These are phyloP conservation scores for Yamadazyma insecticola DNA, from an alignment of 805 yeast genomes.

Conservation along the genomic window DNA sequence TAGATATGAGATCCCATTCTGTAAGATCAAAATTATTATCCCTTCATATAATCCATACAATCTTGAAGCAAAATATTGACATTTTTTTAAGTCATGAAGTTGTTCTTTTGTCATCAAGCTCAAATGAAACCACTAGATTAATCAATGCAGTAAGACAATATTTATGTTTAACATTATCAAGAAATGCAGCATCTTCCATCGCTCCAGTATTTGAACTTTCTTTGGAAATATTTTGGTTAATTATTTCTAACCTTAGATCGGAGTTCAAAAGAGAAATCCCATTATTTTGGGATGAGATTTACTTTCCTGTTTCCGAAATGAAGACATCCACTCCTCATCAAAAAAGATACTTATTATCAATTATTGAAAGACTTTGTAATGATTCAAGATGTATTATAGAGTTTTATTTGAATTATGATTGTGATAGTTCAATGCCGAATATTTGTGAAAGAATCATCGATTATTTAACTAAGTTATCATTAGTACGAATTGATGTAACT, in stretches of 20 bases:
- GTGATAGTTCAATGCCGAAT: conserved; percentile 78
- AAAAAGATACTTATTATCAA: conserved; percentile 75
- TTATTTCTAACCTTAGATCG: conserved; percentile 75
- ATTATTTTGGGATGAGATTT: conserved; percentile 87
- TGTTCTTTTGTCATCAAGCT: conserved; percentile 44
- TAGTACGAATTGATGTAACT: conserved; percentile 68
- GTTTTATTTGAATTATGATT: conserved; percentile 90
- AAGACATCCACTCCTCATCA: conserved; percentile 90
- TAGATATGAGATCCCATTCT: conserved; percentile 87
- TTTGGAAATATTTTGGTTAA: conserved; percentile 88
- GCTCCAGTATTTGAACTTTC: conserved; percentile 91
- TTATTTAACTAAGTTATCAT: conserved; percentile 66
- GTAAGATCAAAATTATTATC: conserved; percentile 89
- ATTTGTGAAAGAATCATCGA: conserved; percentile 80
- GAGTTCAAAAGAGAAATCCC: conserved; percentile 93
- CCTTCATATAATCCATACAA: conserved; percentile 80
- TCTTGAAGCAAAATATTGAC: conserved; percentile 78
- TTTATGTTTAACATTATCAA: conserved; percentile 72
- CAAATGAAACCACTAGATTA: conserved; percentile 54
- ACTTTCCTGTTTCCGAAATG: conserved; percentile 91
- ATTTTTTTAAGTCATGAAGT: conserved; percentile 63
- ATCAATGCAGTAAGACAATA: conserved; percentile 82
- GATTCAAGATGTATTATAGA: conserved; percentile 92
- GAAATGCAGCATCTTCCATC: conserved; percentile 88
- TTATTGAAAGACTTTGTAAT: conserved; percentile 76